phyloP scores from a whole-genome alignment of 371 early-diverging fungal species.

The Neoconidiobolus thromboides region DNA sequence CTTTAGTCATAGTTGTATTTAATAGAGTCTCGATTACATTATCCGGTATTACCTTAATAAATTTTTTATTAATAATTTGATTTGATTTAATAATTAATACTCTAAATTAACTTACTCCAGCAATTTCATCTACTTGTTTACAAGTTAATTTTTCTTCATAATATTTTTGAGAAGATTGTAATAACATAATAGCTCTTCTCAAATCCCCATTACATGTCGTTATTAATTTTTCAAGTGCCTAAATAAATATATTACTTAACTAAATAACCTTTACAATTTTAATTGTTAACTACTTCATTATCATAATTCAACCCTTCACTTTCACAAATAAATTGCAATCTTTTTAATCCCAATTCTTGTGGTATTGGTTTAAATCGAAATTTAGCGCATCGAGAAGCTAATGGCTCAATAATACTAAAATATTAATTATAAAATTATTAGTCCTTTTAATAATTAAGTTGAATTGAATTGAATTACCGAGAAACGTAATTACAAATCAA shows the following conservation, averaged over 20 bases:
- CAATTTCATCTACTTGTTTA: too few relatives aligned
- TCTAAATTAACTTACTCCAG: too few relatives aligned
- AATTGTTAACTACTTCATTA: constrained; percentile 15
- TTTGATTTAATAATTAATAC: too few relatives aligned
- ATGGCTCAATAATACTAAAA: constrained; percentile 79
- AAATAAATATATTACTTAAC: not conserved
- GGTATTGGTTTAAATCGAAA: constrained; percentile 82
- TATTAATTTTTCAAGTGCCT: constrained; percentile 56
- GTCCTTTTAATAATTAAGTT: constrained; percentile 12
- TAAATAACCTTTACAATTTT: too few relatives aligned
- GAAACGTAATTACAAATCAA: constrained; percentile 95
- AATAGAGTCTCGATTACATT: too few relatives aligned
- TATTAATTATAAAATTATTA: constrained; percentile 12
- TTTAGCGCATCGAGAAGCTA: constrained; percentile 89
- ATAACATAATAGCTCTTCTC: constrained; percentile 74
- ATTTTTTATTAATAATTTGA: too few relatives aligned
- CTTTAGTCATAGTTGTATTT: too few relatives aligned
- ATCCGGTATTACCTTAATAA: too few relatives aligned
- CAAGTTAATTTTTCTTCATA: too few relatives aligned
- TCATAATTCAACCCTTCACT: constrained; percentile 39
- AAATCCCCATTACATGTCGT: constrained; percentile 74
- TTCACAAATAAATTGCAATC: constrained; percentile 41
- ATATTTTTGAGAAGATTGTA: constrained; percentile 37
- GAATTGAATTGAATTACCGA: constrained; percentile 22
- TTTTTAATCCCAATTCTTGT: constrained; percentile 21